A percentile compares a stretch with the other conserved stretches of the same genome.
Evolutionary conservation across 2,329 filamentous ascomycete species (phyloP).

Genomic region (Beauveria caledonica): DNA sequence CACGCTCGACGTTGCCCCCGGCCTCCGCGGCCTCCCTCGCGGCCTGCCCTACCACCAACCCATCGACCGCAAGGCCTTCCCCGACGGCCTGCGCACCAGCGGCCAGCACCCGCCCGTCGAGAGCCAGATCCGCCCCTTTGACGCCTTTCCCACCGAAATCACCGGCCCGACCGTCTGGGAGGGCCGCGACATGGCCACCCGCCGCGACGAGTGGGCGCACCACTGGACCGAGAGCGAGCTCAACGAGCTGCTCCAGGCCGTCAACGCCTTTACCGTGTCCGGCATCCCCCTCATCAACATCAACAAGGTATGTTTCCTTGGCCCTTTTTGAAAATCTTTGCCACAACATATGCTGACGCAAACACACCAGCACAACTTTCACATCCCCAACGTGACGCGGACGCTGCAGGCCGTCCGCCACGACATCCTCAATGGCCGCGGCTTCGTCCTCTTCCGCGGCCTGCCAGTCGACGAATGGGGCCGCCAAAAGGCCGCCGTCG

Average conservation of each 20-base stretch:
- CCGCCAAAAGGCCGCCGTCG: conserved; percentile 67
- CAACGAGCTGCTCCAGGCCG: conserved; percentile 53
- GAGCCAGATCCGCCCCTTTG: conserved; percentile 56
- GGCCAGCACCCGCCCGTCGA: conserved; percentile 67
- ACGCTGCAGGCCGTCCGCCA: conserved; percentile 26
- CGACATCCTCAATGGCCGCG: conserved; percentile 63
- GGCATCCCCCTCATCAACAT: conserved; percentile 63
- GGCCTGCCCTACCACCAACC: conserved; percentile 8
- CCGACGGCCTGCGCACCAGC: conserved; percentile 43
- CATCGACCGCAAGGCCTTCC: conserved; percentile 26
- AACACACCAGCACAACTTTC: conserved; percentile 27
- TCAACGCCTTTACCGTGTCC: conserved; percentile 61
- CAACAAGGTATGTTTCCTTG: conserved; percentile 14
- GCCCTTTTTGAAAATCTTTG: not conserved
- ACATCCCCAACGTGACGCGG: conserved; percentile 25
- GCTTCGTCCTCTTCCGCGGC: conserved; percentile 83
- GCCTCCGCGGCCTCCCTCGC: conserved; percentile 7
- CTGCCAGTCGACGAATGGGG: conserved; percentile 71
- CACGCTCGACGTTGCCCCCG: conserved; percentile 5
- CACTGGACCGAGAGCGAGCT: conserved; percentile 58
- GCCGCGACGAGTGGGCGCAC: conserved; percentile 66
- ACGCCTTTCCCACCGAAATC: conserved; percentile 62
- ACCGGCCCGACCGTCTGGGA: conserved; percentile 66
- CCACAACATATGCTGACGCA: not conserved
- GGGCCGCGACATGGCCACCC: conserved; percentile 52